These are phyloP conservation scores for Metroxylon sagu DNA, from an alignment of 176 grass and related monocot species.

Conservation along the genomic window DNA sequence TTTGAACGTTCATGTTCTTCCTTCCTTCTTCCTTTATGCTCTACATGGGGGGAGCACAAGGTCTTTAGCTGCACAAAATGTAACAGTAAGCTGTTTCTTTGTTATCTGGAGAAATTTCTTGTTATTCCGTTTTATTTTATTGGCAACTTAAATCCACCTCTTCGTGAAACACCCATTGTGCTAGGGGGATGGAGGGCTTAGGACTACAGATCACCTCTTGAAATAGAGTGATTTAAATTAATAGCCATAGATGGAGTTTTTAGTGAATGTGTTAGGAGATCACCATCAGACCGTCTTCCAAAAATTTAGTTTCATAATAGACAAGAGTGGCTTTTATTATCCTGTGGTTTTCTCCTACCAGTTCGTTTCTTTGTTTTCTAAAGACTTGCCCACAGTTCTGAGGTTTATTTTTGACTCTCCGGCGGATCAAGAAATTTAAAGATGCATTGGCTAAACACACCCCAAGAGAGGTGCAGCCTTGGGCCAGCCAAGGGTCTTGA, in stretches of 20 bases:
- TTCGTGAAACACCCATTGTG: no score
- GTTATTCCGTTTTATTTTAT: not conserved
- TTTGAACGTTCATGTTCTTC: slow-evolving; percentile 1
- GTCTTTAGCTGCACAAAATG: slow-evolving; percentile 13
- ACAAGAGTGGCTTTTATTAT: not conserved
- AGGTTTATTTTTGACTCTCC: no score
- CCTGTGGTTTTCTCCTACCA: not conserved
- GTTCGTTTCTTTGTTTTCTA: not conserved
- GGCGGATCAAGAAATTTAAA: slow-evolving; percentile 8
- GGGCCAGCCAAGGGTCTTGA: slow-evolving; percentile 2
- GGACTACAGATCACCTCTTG: no score
- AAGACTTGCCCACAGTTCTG: no score
- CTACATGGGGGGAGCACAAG: not conserved
- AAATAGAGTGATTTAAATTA: no score
- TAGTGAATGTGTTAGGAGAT: no score
- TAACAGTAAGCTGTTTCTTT: not conserved
- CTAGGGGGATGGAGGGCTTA: no score
- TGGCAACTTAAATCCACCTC: no score
- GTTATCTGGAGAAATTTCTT: not conserved
- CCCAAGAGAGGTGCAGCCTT: not conserved
- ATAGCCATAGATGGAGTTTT: no score
- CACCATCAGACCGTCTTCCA: no score
- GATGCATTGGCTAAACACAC: slow-evolving; percentile 10
- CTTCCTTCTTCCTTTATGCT: not conserved
- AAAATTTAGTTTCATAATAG: no score